A percentile compares a stretch with the other conserved stretches of the same genome.
These are phyloP conservation scores for Lentinula novae-zelandiae DNA, from an alignment of 1,284 basidiomycete species.

Conservation along the genomic window DNA sequence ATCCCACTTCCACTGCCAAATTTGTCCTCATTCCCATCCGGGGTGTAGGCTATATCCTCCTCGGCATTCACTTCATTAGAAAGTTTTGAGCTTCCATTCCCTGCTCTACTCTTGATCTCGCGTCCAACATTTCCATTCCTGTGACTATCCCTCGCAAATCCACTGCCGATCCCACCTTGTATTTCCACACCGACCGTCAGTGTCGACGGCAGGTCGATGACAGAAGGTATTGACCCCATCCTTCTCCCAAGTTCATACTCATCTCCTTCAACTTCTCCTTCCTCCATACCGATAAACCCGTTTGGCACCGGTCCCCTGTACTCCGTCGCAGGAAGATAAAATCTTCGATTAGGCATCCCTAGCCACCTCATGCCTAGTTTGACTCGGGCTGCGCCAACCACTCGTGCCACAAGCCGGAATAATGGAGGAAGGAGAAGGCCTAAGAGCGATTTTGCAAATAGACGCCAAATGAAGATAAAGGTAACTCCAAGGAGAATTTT, in stretches of 20 bases:
- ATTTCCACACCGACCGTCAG: constrained; percentile 26
- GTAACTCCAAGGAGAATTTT: constrained; percentile 70
- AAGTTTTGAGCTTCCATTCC: constrained; percentile 4
- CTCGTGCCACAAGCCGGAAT: constrained; percentile 67
- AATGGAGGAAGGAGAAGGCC: constrained; percentile 76
- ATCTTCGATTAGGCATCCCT: constrained; percentile 71
- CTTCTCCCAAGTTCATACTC: constrained; percentile 27
- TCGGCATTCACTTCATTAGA: constrained; percentile 11
- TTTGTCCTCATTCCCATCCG: constrained; percentile 12
- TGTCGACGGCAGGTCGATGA: constrained; percentile 71
- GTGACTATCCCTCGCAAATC: neutral
- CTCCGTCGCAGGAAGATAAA: constrained; percentile 87
- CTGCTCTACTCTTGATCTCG: neutral
- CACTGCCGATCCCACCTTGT: neutral
- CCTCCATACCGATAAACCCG: constrained; percentile 17
- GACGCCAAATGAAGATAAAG: constrained; percentile 80
- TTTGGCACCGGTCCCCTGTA: constrained; percentile 62
- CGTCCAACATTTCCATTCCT: neutral
- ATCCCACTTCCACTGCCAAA: constrained; percentile 1
- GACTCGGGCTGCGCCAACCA: constrained; percentile 25
- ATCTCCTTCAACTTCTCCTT: neutral
- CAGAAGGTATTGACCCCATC: constrained; percentile 76
- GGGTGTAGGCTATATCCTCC: constrained; percentile 14
- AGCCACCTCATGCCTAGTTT: constrained; percentile 24
- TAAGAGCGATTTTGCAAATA: constrained; percentile 75